Conservation (phyloP, 257 asterid genomes). For the Salvia splendens region DNA sequence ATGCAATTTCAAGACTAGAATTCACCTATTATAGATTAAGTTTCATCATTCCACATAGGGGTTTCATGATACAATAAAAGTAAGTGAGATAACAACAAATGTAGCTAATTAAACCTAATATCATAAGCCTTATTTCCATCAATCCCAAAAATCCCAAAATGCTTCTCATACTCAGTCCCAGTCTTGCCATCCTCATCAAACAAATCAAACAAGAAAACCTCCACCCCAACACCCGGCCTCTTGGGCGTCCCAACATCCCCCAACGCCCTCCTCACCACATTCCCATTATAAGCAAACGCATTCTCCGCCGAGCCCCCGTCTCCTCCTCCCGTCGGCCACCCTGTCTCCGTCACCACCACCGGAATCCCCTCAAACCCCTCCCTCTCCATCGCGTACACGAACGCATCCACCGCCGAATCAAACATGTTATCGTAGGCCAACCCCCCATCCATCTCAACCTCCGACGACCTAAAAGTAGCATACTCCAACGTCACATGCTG, state of each 20-base stretch:
- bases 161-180: constrained; percentile 59
- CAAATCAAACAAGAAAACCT: constrained; percentile 70
- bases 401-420: constrained; percentile 68
- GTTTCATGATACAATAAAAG: too few species aligned
- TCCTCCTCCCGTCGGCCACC: constrained; percentile 72
- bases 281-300: constrained; percentile 62
- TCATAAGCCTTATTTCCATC: constrained; percentile 61
- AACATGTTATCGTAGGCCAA: constrained; percentile 56
- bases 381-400: constrained; percentile 70
- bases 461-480: constrained; percentile 56
- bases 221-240: constrained; percentile 66
- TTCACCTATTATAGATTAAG: too few species aligned
- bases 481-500: constrained; percentile 44
- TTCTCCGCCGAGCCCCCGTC: constrained; percentile 50
- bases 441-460: constrained; percentile 37
- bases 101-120: constrained; percentile 38
- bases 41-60: too few species aligned
- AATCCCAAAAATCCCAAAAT: constrained; percentile 68
- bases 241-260: constrained; percentile 67
- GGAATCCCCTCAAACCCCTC: constrained; percentile 62
- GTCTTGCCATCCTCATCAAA: constrained; percentile 69
- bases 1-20: too few species aligned
- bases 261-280: constrained; percentile 52
- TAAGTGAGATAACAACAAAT: too few species aligned
- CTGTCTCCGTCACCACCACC: constrained; percentile 75